phyloP scores from a whole-genome alignment of 2,329 filamentous ascomycete genomes.

The Scedosporium dehoogii region DNA sequence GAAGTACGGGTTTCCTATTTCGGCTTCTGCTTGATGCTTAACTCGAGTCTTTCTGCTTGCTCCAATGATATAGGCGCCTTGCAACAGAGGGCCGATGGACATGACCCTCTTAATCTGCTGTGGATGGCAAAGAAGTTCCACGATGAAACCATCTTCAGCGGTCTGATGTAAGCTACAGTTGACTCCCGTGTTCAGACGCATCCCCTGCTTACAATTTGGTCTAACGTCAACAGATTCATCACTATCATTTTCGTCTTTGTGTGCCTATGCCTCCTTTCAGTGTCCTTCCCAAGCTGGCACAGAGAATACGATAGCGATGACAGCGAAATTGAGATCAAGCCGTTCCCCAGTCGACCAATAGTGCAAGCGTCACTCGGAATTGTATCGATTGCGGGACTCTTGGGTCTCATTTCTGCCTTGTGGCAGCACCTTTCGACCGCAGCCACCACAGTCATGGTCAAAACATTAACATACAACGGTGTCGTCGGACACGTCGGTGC shows the following conservation, averaged over 20 bases:
- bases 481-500: background rate
- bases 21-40: slow-evolving; percentile 1
- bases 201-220: background rate
- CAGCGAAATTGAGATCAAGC: background rate
- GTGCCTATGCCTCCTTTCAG: background rate
- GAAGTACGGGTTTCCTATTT: slow-evolving; percentile 4
- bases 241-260: background rate
- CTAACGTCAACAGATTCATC: background rate
- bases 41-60: background rate
- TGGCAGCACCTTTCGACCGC: background rate
- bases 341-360: background rate
- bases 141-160: slow-evolving; percentile 3
- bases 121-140: slow-evolving; percentile 1
- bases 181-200: background rate
- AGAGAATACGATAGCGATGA: background rate
- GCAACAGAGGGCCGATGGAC: background rate
- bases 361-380: background rate
- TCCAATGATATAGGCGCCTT: background rate
- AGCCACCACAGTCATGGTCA: background rate
- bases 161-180: background rate
- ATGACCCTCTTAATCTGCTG: slow-evolving; percentile 6
- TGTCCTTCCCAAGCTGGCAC: background rate
- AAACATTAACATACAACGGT: background rate
- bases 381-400: background rate
- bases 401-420: background rate